Evolutionary conservation across 2,329 filamentous ascomycete species (phyloP).

Genomic region (Botrytis fragariae): DNA sequence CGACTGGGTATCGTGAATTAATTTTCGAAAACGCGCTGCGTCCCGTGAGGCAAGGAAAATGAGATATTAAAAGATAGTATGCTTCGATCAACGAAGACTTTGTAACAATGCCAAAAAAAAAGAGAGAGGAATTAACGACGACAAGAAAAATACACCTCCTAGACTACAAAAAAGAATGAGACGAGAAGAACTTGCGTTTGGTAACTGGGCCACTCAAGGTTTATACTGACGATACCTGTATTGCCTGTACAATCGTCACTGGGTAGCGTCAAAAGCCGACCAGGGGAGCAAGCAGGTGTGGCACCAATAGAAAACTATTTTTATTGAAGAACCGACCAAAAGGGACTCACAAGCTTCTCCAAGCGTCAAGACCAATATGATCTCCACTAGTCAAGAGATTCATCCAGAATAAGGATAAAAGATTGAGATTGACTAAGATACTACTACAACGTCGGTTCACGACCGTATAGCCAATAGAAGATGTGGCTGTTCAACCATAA

Average conservation of each 20-base stretch:
- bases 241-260: conserved; percentile 12
- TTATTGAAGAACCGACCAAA: conserved; percentile 20
- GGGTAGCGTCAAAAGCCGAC: conserved; percentile 8
- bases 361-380: conserved; percentile 15
- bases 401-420: conserved; percentile 1
- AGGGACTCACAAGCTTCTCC: neutral
- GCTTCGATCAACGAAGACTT: conserved; percentile 42
- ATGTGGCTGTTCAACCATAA: neutral
- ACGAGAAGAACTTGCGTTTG: conserved; percentile 10
- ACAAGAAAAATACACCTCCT: conserved; percentile 19
- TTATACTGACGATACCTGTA: conserved; percentile 17
- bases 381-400: neutral
- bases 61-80: conserved; percentile 39
- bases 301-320: conserved; percentile 5
- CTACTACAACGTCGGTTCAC: conserved; percentile 6
- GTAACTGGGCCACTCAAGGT: conserved; percentile 15
- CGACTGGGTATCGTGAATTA: conserved; percentile 26
- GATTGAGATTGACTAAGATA: conserved; percentile 6
- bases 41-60: conserved; percentile 26
- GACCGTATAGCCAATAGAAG: conserved; percentile 8
- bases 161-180: conserved; percentile 16
- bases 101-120: conserved; percentile 24
- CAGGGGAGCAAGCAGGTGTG: neutral
- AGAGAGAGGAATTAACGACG: conserved; percentile 23
- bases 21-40: conserved; percentile 34